Percentiles rank a stretch among this genome's conserved stretches.
phyloP scores from a whole-genome alignment of 441 rosid genomes.

The Rhodomyrtus psidioides region DNA sequence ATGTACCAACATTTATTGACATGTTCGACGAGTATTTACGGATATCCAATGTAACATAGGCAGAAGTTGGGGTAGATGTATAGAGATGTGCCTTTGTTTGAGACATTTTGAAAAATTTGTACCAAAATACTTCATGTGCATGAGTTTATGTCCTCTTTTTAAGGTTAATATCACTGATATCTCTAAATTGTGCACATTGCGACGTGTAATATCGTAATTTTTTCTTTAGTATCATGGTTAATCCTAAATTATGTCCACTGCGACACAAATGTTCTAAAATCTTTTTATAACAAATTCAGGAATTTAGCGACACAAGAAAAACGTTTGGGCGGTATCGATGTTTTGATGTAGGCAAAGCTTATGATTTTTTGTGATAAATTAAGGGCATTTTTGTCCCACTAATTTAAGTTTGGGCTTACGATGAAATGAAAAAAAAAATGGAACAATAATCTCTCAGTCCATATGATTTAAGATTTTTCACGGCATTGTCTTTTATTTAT shows the following conservation, averaged over 20 bases:
- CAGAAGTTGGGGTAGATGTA: background rate
- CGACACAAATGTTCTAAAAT: too few species aligned
- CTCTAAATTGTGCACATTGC: background rate
- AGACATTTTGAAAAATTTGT: background rate
- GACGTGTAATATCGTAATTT: background rate
- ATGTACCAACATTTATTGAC: background rate
- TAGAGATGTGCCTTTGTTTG: background rate
- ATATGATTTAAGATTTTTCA: background rate
- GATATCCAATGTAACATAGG: background rate
- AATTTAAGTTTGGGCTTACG: background rate
- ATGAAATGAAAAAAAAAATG: too few species aligned
- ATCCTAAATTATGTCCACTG: background rate
- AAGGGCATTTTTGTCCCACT: background rate
- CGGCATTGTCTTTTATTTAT: background rate
- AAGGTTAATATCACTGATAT: background rate
- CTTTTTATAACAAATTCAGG: too few species aligned
- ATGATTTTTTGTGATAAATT: background rate
- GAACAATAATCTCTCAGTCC: background rate
- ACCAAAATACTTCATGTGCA: background rate
- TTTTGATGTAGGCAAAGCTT: background rate
- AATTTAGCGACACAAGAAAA: background rate
- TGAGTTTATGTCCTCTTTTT: background rate
- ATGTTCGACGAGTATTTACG: background rate
- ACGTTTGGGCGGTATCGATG: too few species aligned
- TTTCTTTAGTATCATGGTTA: accelerated